phyloP scores from a whole-genome alignment of 1,284 basidiomycete species.

The Wallemia mellicola region DNA sequence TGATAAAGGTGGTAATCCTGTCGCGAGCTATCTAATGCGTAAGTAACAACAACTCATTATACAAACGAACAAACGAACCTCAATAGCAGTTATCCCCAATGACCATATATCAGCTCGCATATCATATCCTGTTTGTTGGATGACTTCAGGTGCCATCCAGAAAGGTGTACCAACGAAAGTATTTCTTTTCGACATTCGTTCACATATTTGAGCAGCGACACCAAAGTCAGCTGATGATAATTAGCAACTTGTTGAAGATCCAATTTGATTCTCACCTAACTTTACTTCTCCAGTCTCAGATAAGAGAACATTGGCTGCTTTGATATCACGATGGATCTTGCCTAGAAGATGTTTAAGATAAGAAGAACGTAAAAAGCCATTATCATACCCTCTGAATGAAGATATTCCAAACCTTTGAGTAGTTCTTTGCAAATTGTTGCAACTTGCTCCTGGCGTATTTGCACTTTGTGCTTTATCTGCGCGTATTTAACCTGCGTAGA shows the following conservation, averaged over 20 bases:
- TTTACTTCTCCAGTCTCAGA: slow-evolving; percentile 78
- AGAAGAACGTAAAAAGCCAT: neutral
- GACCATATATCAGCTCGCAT: slow-evolving; percentile 20
- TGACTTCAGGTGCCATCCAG: slow-evolving; percentile 96
- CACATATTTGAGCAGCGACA: slow-evolving; percentile 62
- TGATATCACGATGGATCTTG: slow-evolving; percentile 95
- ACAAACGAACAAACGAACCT: neutral
- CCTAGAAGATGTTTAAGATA: slow-evolving; percentile 16
- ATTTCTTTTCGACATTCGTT: slow-evolving; percentile 47
- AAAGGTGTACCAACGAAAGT: slow-evolving; percentile 90
- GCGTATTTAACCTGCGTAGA: neutral
- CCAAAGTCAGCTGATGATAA: slow-evolving; percentile 49
- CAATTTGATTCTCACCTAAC: slow-evolving; percentile 20
- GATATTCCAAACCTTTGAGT: slow-evolving; percentile 71
- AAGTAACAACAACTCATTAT: slow-evolving; percentile 5
- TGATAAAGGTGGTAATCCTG: slow-evolving; percentile 18
- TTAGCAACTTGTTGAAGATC: neutral
- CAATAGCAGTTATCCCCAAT: slow-evolving; percentile 15
- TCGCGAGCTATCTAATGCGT: slow-evolving; percentile 17
- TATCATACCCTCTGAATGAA: slow-evolving; percentile 33
- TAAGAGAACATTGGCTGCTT: slow-evolving; percentile 82
- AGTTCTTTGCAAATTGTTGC: slow-evolving; percentile 82
- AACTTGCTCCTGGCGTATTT: slow-evolving; percentile 41
- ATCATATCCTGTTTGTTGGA: slow-evolving; percentile 56
- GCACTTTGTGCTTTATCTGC: neutral